These are phyloP conservation scores for Testicularia cyperi DNA, from an alignment of 1,284 basidiomycete species.

Conservation along the genomic window DNA sequence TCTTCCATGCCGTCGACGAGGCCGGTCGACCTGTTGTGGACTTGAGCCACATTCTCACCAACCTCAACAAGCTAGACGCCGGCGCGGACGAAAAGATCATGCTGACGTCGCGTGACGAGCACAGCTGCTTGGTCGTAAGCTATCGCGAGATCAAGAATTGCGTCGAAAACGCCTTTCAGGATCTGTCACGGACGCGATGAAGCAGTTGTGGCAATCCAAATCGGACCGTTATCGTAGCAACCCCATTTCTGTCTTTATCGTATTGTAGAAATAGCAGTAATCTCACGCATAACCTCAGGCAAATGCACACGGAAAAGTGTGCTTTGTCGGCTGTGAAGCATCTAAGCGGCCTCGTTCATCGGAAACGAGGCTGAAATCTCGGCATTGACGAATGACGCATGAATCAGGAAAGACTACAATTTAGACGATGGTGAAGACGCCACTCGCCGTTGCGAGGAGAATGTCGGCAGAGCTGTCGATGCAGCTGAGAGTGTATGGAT, in stretches of 20 bases:
- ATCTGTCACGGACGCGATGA: constrained; percentile 37
- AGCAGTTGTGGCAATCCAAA: neutral
- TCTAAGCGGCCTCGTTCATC: no score
- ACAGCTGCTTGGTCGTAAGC: constrained; percentile 91
- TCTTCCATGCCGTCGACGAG: constrained; percentile 95
- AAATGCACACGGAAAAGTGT: no score
- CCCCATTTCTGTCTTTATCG: no score
- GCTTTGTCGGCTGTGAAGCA: no score
- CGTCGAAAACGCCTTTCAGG: constrained; percentile 53
- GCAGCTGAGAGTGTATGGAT: neutral
- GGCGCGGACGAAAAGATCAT: constrained; percentile 91
- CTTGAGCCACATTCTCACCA: constrained; percentile 58
- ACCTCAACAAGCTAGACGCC: constrained; percentile 72
- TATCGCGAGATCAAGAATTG: constrained; percentile 72
- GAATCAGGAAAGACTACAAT: no score
- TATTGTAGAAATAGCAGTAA: no score
- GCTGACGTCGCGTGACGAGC: constrained; percentile 89
- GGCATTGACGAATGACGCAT: no score
- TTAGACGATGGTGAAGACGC: no score
- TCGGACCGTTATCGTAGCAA: no score
- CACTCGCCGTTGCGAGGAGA: no score
- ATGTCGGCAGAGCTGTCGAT: neutral
- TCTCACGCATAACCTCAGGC: no score
- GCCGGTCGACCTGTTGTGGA: constrained; percentile 86
- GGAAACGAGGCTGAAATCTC: no score